Conservation (phyloP, 768 basidiomycete genomes). For the Auriscalpium orientale region DNA sequence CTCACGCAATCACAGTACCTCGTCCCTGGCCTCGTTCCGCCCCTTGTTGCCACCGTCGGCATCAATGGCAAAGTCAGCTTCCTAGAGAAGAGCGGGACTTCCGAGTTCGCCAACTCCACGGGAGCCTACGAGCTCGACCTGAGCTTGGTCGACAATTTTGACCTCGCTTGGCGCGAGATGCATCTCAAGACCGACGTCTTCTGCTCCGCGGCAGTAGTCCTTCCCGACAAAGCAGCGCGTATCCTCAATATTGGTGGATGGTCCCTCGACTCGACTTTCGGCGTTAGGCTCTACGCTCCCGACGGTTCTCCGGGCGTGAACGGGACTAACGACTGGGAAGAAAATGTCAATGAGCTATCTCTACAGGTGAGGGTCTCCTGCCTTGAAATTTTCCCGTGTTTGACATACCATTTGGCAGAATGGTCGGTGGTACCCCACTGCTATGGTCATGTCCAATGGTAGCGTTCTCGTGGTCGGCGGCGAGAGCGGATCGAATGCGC, state of each 20-base stretch:
- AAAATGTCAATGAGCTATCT: slow-evolving; percentile 46
- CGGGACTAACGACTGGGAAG: slow-evolving; percentile 76
- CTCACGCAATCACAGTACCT: slow-evolving; percentile 28
- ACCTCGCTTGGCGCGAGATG: slow-evolving; percentile 64
- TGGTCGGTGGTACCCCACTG: slow-evolving; percentile 68
- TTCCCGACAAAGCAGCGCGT: slow-evolving; percentile 67
- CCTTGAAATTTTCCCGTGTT: not conserved
- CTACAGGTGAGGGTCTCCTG: slow-evolving; percentile 43
- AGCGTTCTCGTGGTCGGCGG: slow-evolving; percentile 70
- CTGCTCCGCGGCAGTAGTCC: slow-evolving; percentile 64
- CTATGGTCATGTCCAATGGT: slow-evolving; percentile 65
- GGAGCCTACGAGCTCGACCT: slow-evolving; percentile 76
- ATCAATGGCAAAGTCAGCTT: slow-evolving; percentile 79
- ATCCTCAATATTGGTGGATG: slow-evolving; percentile 63
- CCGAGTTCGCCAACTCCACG: slow-evolving; percentile 54
- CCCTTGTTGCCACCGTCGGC: slow-evolving; percentile 67
- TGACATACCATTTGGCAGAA: slow-evolving; percentile 25
- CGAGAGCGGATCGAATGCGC: slow-evolving; percentile 61
- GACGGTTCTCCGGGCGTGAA: slow-evolving; percentile 61
- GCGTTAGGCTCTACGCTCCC: slow-evolving; percentile 67
- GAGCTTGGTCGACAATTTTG: slow-evolving; percentile 38
- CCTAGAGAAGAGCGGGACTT: slow-evolving; percentile 67
- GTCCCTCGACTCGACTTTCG: slow-evolving; percentile 65
- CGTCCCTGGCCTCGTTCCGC: slow-evolving; percentile 56
- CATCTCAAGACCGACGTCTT: slow-evolving; percentile 74